Conservation (phyloP, 2,329 filamentous ascomycete genomes). For the Paecilomyces variotii region DNA sequence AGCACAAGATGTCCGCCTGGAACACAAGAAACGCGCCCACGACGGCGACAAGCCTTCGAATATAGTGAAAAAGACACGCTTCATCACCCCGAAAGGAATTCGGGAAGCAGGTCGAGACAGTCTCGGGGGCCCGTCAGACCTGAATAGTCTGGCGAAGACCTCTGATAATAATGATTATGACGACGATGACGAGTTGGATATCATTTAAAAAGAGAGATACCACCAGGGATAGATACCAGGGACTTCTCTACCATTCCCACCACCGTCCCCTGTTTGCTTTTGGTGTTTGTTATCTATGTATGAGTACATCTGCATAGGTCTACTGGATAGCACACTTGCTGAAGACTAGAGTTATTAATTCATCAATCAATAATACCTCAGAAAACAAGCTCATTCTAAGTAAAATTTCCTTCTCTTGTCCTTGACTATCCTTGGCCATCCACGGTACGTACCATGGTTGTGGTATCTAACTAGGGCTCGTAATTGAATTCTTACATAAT, state of each 20-base stretch:
- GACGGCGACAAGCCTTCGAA: conserved; percentile 18
- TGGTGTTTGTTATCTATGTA: background rate
- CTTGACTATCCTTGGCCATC: too few species aligned
- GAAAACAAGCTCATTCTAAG: background rate
- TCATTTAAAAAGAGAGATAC: conserved; percentile 22
- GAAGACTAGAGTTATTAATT: background rate
- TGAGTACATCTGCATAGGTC: background rate
- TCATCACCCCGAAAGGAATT: conserved; percentile 70
- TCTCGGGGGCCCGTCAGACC: conserved; percentile 46
- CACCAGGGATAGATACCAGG: background rate
- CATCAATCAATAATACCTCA: background rate
- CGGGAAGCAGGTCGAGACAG: conserved; percentile 69
- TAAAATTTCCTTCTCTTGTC: background rate
- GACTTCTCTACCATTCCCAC: background rate
- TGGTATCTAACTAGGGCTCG: too few species aligned
- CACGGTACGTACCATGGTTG: too few species aligned
- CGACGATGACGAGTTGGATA: conserved; percentile 46
- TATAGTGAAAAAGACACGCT: conserved; percentile 61
- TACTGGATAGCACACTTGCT: background rate
- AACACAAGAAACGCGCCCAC: conserved; percentile 32
- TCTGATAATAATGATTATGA: conserved; percentile 38
- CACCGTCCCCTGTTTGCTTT: background rate
- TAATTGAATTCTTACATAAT: too few species aligned
- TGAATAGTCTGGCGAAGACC: conserved; percentile 10
- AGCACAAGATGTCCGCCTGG: conserved; percentile 32